Evolutionary conservation across 345 rosid genomes (phyloP), one percentile per base, ranked within the genome.

Genomic region (Eucalyptus shirleyi): DNA sequence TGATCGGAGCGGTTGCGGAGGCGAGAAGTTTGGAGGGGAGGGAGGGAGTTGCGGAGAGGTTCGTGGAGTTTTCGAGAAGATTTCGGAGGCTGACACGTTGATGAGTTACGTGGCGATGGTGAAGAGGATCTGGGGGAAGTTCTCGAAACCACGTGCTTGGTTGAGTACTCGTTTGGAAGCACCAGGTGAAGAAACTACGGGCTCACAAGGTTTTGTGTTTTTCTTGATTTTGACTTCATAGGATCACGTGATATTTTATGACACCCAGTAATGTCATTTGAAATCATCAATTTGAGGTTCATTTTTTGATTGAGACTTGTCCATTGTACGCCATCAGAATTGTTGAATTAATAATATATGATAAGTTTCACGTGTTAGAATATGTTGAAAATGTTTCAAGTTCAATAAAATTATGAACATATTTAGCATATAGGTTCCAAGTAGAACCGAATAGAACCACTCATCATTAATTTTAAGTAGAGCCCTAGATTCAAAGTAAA

Each of bases 351-450:
- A 18, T 51, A 51, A 7, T 51, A 51, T 6, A 17, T 0, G 19
- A 16, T 17, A 50, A 51, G 21, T 18, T 18, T 51, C 1, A 21
- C 0, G 1, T 53, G 0, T 53, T 19, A 7, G 0, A 1, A 1
- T 21, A 53, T 8, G 11, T 53, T 53, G 0, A 53, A 1, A 19
- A 53, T 0, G 26, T 53, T 53, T 53, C 11, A 4, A 53, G 5
- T 4, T 21, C 26, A 53, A 53, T 8, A 2, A 53, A 53, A 53
- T 4, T 53, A 53, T 2, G 11, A 53, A 4, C 11, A 2, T 21
- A 53, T 53, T 21, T 19, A 53, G 5, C 0, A 4, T 8, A 53
- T 53, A 21, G 0, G 1, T 53, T 53, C 1, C 59, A 53, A 53
- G 5, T 53, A 53, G 59, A 53, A 53, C 10, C 24, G 49, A 45